Conservation (phyloP, 106 monocot species). For the Xerophyta viscosa region DNA sequence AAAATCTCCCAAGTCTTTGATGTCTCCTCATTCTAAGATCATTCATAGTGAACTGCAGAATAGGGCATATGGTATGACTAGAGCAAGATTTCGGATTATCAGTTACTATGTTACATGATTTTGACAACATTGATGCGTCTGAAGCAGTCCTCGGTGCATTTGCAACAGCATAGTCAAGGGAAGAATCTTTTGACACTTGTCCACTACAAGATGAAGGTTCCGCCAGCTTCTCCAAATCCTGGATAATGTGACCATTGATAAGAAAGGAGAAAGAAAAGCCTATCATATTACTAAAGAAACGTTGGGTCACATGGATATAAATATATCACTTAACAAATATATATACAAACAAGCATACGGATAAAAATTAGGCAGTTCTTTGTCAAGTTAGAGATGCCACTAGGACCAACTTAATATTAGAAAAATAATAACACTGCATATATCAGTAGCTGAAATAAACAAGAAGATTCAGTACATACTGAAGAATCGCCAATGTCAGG, state of each 20-base stretch:
- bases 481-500: not conserved
- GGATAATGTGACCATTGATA: too few species aligned
- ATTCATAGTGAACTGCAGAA: constrained; percentile 53
- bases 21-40: constrained; percentile 57
- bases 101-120: constrained; percentile 5
- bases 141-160: constrained; percentile 6
- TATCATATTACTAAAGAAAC: too few species aligned
- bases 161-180: constrained; percentile 18
- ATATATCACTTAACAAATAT: too few species aligned
- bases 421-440: too few species aligned
- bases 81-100: constrained; percentile 33
- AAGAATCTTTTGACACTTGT: constrained; percentile 8
- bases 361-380: too few species aligned
- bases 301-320: too few species aligned
- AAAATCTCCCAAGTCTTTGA: constrained; percentile 27
- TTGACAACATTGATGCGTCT: constrained; percentile 7
- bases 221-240: constrained; percentile 9
- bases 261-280: not conserved
- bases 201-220: constrained; percentile 8
- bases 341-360: too few species aligned
- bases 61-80: constrained; percentile 12
- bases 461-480: constrained; percentile 10
- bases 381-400: too few species aligned
- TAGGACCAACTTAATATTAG: too few species aligned
- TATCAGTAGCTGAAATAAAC: not conserved